A percentile compares a stretch with the other conserved stretches of the same genome.
Conservation (phyloP, 140 eudicot genomes). For the Senecio squalidus region DNA sequence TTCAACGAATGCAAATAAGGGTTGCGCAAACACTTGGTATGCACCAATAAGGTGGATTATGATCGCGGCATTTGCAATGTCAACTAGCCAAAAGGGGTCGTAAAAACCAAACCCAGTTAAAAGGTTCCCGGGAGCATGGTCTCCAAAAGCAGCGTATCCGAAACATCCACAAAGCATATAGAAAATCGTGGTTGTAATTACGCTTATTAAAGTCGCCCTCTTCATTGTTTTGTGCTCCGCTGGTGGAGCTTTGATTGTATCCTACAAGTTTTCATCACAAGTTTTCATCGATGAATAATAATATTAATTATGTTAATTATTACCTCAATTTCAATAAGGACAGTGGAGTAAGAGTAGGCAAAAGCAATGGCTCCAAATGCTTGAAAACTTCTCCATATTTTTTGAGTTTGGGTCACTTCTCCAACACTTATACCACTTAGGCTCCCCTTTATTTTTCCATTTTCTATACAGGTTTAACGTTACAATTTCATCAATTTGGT, state of each 20-base stretch:
- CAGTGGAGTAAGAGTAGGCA: slow-evolving; percentile 53
- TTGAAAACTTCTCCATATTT: slow-evolving; percentile 56
- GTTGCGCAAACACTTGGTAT: slow-evolving; percentile 47
- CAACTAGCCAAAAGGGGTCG: slow-evolving; percentile 45
- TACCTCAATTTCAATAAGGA: slow-evolving; percentile 55
- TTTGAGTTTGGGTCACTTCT: slow-evolving; percentile 43
- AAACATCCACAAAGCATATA: slow-evolving; percentile 50
- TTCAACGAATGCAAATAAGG: slow-evolving; percentile 50
- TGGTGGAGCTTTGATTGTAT: slow-evolving; percentile 42
- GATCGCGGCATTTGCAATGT: slow-evolving; percentile 43
- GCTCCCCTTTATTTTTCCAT: slow-evolving; percentile 48
- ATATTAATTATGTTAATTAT: background rate
- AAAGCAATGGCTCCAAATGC: slow-evolving; percentile 58
- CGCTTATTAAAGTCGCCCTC: slow-evolving; percentile 36
- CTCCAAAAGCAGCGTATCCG: slow-evolving; percentile 49
- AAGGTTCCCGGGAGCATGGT: slow-evolving; percentile 48
- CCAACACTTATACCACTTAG: slow-evolving; percentile 51
- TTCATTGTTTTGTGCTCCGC: slow-evolving; percentile 36
- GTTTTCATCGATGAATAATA: background rate
- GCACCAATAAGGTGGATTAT: slow-evolving; percentile 46
- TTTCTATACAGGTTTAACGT: slow-evolving; percentile 23
- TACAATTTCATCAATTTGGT: background rate
- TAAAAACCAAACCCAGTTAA: slow-evolving; percentile 44
- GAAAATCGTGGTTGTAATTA: slow-evolving; percentile 35
- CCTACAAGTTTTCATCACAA: background rate